Conservation (phyloP, 345 rosid genomes). For the Tarenaya hassleriana region DNA sequence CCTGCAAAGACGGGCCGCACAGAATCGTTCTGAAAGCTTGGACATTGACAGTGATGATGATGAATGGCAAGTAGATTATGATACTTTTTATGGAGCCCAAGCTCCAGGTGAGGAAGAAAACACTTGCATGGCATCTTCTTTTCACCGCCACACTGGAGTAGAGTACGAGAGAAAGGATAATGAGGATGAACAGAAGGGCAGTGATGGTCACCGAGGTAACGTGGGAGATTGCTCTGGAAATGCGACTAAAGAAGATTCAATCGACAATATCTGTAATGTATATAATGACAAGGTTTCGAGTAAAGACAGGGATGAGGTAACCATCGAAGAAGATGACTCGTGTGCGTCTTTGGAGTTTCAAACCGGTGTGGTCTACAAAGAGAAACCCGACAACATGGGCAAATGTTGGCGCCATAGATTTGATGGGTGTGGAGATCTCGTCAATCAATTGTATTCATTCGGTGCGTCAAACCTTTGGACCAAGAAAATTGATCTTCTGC, state of each 20-base stretch:
- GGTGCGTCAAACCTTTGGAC: slow-evolving; percentile 39
- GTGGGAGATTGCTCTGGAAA: neutral
- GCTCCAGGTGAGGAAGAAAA: slow-evolving; percentile 39
- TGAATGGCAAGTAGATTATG: slow-evolving; percentile 52
- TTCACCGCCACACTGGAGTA: slow-evolving; percentile 11
- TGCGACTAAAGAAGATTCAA: no score
- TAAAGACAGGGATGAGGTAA: slow-evolving; percentile 21
- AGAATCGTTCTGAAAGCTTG: slow-evolving; percentile 50
- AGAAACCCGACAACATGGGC: slow-evolving; percentile 18
- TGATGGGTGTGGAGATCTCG: no score
- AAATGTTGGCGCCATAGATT: slow-evolving; percentile 26
- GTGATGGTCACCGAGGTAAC: slow-evolving; percentile 14
- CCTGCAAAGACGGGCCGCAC: slow-evolving; percentile 53
- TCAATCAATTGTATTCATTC: slow-evolving; percentile 31
- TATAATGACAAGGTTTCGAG: neutral
- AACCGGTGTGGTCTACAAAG: slow-evolving; percentile 25
- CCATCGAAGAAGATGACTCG: slow-evolving; percentile 35
- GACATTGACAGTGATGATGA: slow-evolving; percentile 83
- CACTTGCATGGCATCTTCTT: slow-evolving; percentile 37
- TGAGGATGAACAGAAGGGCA: slow-evolving; percentile 17
- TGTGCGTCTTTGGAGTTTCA: slow-evolving; percentile 47
- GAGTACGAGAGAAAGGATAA: slow-evolving; percentile 12
- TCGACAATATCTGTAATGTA: no score
- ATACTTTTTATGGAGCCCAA: slow-evolving; percentile 20
- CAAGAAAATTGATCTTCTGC: slow-evolving; percentile 46